Conservation (phyloP, 805 yeast species). For the Middelhovenomyces tepae region DNA sequence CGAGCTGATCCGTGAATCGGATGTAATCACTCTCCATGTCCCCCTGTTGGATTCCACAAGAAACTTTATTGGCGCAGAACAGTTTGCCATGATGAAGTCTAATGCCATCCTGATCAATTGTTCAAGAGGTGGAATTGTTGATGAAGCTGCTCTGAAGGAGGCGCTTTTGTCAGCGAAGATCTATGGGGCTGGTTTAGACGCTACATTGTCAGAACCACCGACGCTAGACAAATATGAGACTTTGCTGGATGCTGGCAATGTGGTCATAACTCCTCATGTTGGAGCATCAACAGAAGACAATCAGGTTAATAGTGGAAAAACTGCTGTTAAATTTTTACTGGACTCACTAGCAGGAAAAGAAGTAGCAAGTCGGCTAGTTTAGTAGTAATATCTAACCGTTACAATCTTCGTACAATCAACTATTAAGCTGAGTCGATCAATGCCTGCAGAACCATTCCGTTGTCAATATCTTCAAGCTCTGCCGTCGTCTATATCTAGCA, state of each 20-base stretch:
- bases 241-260: constrained; percentile 4
- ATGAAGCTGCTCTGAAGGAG: constrained; percentile 7
- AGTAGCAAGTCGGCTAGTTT: too few relatives aligned
- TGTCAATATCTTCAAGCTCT: too few relatives aligned
- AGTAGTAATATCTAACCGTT: too few relatives aligned
- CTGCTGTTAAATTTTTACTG: constrained; percentile 5
- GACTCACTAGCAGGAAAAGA: constrained; percentile 7
- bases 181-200: constrained; percentile 8
- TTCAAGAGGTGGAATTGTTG: constrained; percentile 13
- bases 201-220: constrained; percentile 7
- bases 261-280: constrained; percentile 7
- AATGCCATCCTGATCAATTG: constrained; percentile 12
- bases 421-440: too few relatives aligned
- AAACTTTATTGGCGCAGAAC: constrained; percentile 4
- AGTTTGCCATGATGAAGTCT: constrained; percentile 5
- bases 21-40: constrained; percentile 7
- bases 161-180: constrained; percentile 7
- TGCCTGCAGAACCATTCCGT: too few relatives aligned
- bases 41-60: constrained; percentile 6
- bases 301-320: constrained; percentile 8
- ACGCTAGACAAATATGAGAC: constrained; percentile 3
- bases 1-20: constrained; percentile 7
- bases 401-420: too few relatives aligned
- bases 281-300: constrained; percentile 8
- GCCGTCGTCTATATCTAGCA: too few relatives aligned